These are phyloP conservation scores for Skeletonema menzelii DNA, from an alignment of 108 stramenopile species.

Conservation along the genomic window DNA sequence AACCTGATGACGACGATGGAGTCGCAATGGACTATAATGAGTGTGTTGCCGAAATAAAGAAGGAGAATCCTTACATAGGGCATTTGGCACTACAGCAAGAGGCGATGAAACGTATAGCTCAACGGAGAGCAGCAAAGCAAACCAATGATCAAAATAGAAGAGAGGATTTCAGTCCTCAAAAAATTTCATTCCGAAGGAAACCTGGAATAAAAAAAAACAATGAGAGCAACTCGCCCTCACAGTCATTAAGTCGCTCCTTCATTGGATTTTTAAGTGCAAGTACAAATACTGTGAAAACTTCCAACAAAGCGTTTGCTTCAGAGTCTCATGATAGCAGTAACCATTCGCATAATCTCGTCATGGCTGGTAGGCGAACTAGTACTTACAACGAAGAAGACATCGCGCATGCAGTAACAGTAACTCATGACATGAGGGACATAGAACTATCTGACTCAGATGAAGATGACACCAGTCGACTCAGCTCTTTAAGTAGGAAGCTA, in stretches of 20 bases:
- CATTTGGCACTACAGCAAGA: constrained; percentile 1
- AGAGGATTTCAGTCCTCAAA: not conserved
- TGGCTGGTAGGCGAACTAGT: not conserved
- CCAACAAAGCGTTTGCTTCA: not conserved
- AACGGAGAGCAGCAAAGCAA: not conserved
- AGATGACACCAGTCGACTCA: not conserved
- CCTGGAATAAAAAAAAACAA: not conserved
- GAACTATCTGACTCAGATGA: constrained; percentile 10
- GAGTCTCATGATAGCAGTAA: not conserved
- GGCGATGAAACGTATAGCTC: constrained; percentile 4
- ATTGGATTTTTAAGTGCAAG: not conserved
- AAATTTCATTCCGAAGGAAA: not conserved
- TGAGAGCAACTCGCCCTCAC: not conserved
- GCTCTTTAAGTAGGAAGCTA: not conserved
- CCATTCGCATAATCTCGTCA: not conserved
- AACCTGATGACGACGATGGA: not conserved
- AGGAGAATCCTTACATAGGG: not conserved
- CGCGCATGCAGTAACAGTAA: not conserved
- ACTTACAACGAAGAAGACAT: not conserved
- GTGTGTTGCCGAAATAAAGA: constrained; percentile 10
- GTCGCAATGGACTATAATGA: not conserved
- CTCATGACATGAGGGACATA: not conserved
- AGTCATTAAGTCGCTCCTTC: not conserved
- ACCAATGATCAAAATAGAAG: not conserved
- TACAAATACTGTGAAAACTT: not conserved